Evolutionary conservation across 441 rosid species (phyloP), one percentile per base, ranked within the genome.

Genomic region (Rhodomyrtus psidioides): DNA sequence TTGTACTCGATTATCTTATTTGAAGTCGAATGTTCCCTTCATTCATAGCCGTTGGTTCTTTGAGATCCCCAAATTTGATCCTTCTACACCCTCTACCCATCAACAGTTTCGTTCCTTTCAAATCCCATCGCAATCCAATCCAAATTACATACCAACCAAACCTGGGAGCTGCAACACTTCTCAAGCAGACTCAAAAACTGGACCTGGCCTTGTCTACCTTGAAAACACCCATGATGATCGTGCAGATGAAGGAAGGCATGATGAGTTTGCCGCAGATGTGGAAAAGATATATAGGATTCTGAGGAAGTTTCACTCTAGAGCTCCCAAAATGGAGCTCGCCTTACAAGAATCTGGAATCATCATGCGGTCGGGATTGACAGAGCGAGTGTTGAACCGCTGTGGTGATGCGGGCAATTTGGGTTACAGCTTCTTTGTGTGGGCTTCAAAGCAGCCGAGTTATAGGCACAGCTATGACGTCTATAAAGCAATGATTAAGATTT

Each of bases 341-440:
- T 91, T 95, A 76, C 93, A 92, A 75, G 93, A 94, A 74, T 95
- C 96, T 51, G 96, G 96, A 51, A 90, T 95, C 76, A 86, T 87
- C 81, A 84, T 93, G 76, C 94, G 94, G 39, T 88, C 91, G 13
- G 97, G 94, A 42, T 90, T 96, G 58, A 91, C 93, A 6, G 95
- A 93, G 62, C 94, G 93, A 7, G 98, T 96, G 39, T 70, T 95
- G 88, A 94, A 89, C 87, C 96, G 98, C 4, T 95, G 98, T 49
- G 98, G 98, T 1, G 95, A 95, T 86, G 98, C 98, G 3, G 98
- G 99, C 86, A 94, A 88, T 93, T 85, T 95, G 75, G 98, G 97
- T 55, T 95, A 94, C 86, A 92, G 88, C 83, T 94, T 93, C 90
- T 95, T 90, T 84, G 89, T 88, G 30, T 95, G 98, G 99, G 97